A percentile compares a stretch with the other conserved stretches of the same genome.
phyloP scores from a whole-genome alignment of 768 basidiomycete genomes.

The Wakefieldia striispora region DNA sequence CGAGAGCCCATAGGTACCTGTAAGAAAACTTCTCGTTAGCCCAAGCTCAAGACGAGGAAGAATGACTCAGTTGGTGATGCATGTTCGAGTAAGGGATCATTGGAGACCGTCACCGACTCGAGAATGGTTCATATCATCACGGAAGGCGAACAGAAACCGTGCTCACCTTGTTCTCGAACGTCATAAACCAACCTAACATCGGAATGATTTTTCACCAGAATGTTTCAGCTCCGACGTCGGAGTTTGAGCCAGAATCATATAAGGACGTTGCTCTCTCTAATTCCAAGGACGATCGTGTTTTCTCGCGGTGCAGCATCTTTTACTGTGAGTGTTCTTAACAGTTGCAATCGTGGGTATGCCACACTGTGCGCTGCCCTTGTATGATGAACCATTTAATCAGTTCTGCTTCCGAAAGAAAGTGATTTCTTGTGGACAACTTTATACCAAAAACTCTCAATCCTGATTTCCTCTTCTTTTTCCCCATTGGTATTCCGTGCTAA shows the following conservation, averaged over 20 bases:
- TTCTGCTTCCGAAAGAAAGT: constrained; percentile 84
- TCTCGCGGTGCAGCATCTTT: background rate
- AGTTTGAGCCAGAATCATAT: constrained; percentile 19
- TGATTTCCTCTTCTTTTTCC: constrained; percentile 35
- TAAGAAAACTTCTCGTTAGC: background rate
- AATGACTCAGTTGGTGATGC: constrained; percentile 57
- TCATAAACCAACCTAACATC: background rate
- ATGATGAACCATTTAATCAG: constrained; percentile 59
- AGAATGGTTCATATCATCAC: constrained; percentile 72
- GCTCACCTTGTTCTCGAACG: constrained; percentile 31
- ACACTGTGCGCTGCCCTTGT: constrained; percentile 6
- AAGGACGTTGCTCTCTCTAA: background rate
- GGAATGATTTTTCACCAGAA: background rate
- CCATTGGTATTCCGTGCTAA: constrained; percentile 4
- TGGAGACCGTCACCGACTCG: constrained; percentile 68
- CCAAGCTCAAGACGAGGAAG: constrained; percentile 19
- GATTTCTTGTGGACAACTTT: constrained; percentile 72
- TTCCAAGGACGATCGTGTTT: too few species aligned
- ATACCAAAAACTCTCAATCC: constrained; percentile 48
- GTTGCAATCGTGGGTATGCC: background rate
- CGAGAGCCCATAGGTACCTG: background rate
- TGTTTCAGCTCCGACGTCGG: constrained; percentile 28
- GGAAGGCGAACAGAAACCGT: constrained; percentile 16
- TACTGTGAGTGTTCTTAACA: constrained; percentile 15
- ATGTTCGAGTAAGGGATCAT: constrained; percentile 79